Conservation (phyloP, 2,329 filamentous ascomycete species). For the Taxawa tesnikishii region DNA sequence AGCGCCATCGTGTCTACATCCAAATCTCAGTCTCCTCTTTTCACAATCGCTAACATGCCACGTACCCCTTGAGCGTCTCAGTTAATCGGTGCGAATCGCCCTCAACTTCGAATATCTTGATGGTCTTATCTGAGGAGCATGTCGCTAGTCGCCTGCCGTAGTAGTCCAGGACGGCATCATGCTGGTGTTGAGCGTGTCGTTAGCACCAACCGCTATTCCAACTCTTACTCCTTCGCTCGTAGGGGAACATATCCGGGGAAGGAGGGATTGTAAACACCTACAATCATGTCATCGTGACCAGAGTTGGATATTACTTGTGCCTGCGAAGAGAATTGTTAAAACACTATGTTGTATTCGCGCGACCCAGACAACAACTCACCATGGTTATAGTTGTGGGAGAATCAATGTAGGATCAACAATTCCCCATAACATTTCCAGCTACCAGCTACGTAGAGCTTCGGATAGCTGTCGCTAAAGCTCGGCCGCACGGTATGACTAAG, state of each 20-base stretch:
- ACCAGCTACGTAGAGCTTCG: too few species aligned
- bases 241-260: conserved; percentile 4
- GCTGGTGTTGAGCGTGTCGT: conserved; percentile 45
- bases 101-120: conserved; percentile 98
- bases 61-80: conserved; percentile 88
- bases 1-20: conserved; percentile 74
- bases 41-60: too few species aligned
- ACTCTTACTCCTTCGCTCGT: conserved; percentile 3
- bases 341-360: background rate
- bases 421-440: background rate
- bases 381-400: conserved; percentile 4
- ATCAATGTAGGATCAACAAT: background rate
- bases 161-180: conserved; percentile 97
- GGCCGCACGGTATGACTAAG: too few species aligned
- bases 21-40: conserved; percentile 2
- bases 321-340: conserved; percentile 25
- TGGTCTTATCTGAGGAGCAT: conserved; percentile 94
- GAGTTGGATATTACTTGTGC: conserved; percentile 73
- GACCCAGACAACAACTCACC: too few species aligned
- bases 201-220: conserved; percentile 4
- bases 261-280: conserved; percentile 40
- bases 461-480: too few species aligned
- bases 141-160: conserved; percentile 93
- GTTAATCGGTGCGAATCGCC: conserved; percentile 79
- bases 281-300: conserved; percentile 99